Percentiles rank a stretch among this genome's conserved stretches.
phyloP scores from a whole-genome alignment of 805 yeast genomes.

The Hanseniaspora lindneri region DNA sequence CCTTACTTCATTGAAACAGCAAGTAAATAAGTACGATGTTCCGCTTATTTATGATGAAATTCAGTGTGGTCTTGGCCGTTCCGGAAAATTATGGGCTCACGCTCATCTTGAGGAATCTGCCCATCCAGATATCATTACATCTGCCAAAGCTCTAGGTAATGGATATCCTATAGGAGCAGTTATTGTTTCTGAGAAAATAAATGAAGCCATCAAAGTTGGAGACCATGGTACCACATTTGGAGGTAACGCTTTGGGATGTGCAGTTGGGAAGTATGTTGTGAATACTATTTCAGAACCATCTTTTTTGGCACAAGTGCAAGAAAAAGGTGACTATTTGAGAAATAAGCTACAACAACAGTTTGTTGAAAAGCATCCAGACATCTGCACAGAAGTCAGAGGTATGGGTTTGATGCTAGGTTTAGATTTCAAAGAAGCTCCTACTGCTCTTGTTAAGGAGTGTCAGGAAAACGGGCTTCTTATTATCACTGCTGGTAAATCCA shows the following conservation, averaged over 20 bases:
- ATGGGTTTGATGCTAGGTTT: slow-evolving; percentile 79
- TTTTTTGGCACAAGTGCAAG: slow-evolving; percentile 49
- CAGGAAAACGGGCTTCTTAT: slow-evolving; percentile 71
- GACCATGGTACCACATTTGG: slow-evolving; percentile 98
- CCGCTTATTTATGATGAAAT: slow-evolving; percentile 86
- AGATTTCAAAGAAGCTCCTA: slow-evolving; percentile 58
- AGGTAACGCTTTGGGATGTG: slow-evolving; percentile 86
- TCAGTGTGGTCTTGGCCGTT: slow-evolving; percentile 91
- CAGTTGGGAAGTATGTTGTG: slow-evolving; percentile 68
- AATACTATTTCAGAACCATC: slow-evolving; percentile 48
- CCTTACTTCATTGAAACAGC: slow-evolving; percentile 53
- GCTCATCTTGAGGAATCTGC: slow-evolving; percentile 59
- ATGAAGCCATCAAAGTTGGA: slow-evolving; percentile 63
- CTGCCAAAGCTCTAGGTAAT: slow-evolving; percentile 93
- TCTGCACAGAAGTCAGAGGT: slow-evolving; percentile 66
- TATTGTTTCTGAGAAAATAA: slow-evolving; percentile 70
- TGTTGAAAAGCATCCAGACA: slow-evolving; percentile 45
- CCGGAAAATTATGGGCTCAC: slow-evolving; percentile 93
- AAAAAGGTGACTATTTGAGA: slow-evolving; percentile 47
- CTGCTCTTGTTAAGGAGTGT: slow-evolving; percentile 50
- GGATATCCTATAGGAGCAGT: slow-evolving; percentile 96
- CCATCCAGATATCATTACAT: slow-evolving; percentile 86
- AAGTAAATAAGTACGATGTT: slow-evolving; percentile 41
- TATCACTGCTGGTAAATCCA: slow-evolving; percentile 86
- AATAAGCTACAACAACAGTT: slow-evolving; percentile 37